These are phyloP conservation scores for Thelonectria rubi DNA, from an alignment of 2,329 filamentous ascomycete genomes.

Conservation along the genomic window DNA sequence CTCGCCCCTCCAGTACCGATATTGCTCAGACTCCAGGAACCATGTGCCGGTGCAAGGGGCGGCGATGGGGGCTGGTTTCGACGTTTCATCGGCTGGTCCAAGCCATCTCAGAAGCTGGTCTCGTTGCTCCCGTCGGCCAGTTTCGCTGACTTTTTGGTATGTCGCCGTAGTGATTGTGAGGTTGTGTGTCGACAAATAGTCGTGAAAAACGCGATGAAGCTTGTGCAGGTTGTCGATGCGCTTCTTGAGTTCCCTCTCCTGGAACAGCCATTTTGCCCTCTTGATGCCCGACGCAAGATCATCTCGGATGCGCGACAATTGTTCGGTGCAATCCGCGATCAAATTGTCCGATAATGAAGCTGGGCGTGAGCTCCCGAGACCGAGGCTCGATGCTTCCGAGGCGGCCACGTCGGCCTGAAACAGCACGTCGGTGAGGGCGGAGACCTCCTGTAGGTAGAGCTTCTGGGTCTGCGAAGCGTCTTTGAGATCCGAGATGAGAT, in stretches of 20 bases:
- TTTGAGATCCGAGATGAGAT: constrained; percentile 3
- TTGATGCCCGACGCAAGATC: constrained; percentile 10
- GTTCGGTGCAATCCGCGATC: constrained; percentile 6
- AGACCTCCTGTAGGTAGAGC: constrained; percentile 10
- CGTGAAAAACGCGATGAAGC: constrained; percentile 3
- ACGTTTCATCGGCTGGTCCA: not conserved
- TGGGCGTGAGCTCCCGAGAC: constrained; percentile 2
- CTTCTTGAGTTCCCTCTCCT: constrained; percentile 8
- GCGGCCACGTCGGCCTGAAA: constrained; percentile 4
- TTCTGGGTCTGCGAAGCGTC: constrained; percentile 1
- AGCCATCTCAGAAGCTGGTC: constrained; percentile 8
- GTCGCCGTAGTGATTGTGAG: constrained; percentile 5
- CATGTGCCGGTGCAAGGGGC: constrained; percentile 5
- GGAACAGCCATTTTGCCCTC: constrained; percentile 9
- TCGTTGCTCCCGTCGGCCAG: not conserved
- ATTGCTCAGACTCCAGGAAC: not conserved
- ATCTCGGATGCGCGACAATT: constrained; percentile 8
- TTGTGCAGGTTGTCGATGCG: constrained; percentile 7
- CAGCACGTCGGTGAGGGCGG: constrained; percentile 4
- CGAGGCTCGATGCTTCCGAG: constrained; percentile 4
- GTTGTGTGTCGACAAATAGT: constrained; percentile 7
- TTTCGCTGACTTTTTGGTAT: constrained; percentile 1
- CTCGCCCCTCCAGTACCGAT: not conserved
- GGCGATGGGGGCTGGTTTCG: not conserved
- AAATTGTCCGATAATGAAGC: constrained; percentile 4